A percentile compares a stretch with the other conserved stretches of the same genome.
Evolutionary conservation across 2,329 filamentous ascomycete species (phyloP).

Genomic region (Anisogramma anomala): DNA sequence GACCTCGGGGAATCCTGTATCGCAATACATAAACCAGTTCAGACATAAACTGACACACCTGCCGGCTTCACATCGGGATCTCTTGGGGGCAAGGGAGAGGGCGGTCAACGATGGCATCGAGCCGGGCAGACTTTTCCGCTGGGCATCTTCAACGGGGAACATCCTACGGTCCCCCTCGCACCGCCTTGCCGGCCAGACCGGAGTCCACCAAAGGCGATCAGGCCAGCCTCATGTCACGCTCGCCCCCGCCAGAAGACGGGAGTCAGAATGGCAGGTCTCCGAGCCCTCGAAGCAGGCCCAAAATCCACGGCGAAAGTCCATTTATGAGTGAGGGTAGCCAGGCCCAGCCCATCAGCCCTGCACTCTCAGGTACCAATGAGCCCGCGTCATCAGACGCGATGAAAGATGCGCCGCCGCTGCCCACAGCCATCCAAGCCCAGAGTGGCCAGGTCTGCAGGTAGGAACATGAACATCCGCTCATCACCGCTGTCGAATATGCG

Average conservation of each 20-base stretch:
- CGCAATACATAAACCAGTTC: neutral
- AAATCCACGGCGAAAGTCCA: slow-evolving; percentile 10
- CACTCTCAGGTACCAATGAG: slow-evolving; percentile 9
- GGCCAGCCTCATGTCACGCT: slow-evolving; percentile 14
- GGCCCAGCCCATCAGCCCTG: slow-evolving; percentile 14
- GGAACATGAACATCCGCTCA: slow-evolving; percentile 17
- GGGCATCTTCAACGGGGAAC: slow-evolving; percentile 5
- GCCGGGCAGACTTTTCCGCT: too few relatives aligned
- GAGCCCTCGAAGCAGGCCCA: slow-evolving; percentile 7
- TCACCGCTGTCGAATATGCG: slow-evolving; percentile 2
- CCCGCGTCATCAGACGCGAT: slow-evolving; percentile 7
- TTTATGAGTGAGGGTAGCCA: slow-evolving; percentile 12
- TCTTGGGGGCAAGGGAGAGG: neutral
- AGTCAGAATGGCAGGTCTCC: slow-evolving; percentile 11
- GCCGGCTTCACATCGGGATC: neutral
- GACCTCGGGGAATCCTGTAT: slow-evolving; percentile 2
- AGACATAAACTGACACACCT: slow-evolving; percentile 10
- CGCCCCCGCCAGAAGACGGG: slow-evolving; percentile 18
- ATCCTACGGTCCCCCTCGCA: slow-evolving; percentile 8
- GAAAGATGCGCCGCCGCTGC: slow-evolving; percentile 4
- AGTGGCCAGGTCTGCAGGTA: slow-evolving; percentile 63
- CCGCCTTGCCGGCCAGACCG: slow-evolving; percentile 19
- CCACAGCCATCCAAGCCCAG: slow-evolving; percentile 23
- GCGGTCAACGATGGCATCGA: slow-evolving; percentile 13
- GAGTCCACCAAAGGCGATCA: slow-evolving; percentile 15